Conservation (phyloP, 1,284 basidiomycete species). For the Neotropicomus parvogracilis region DNA sequence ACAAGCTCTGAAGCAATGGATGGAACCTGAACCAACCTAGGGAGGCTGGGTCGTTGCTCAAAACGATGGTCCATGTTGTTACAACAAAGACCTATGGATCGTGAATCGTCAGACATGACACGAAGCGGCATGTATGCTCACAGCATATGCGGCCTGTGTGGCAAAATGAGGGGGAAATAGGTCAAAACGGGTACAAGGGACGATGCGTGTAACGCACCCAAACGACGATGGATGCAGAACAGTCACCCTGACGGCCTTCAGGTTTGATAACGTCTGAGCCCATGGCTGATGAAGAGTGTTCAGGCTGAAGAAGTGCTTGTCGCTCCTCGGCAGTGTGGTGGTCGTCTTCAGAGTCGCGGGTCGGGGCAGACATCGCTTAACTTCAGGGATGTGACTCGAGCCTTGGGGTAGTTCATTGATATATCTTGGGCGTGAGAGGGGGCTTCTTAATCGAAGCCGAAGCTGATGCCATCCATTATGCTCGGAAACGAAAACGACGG, state of each 20-base stretch:
- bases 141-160: conserved; percentile 19
- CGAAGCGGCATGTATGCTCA: conserved; percentile 11
- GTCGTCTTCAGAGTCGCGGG: background rate
- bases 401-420: no score
- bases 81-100: conserved; percentile 42
- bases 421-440: no score
- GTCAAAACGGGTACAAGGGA: background rate
- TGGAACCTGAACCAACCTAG: conserved; percentile 65
- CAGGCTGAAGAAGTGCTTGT: conserved; percentile 16
- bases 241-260: conserved; percentile 27
- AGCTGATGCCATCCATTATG: no score
- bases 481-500: no score
- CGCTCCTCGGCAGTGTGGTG: conserved; percentile 16
- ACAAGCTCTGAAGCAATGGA: conserved; percentile 56
- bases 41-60: conserved; percentile 46
- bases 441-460: no score
- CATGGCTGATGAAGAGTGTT: conserved; percentile 14
- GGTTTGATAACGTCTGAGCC: conserved; percentile 16
- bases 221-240: conserved; percentile 15
- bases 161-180: background rate
- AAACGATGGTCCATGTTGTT: conserved; percentile 52
- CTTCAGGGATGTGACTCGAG: background rate
- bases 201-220: conserved; percentile 18
- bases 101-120: conserved; percentile 11
- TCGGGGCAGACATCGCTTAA: conserved; percentile 8